Conservation (phyloP, 2,329 filamentous ascomycete genomes). For the Aspergillus quadrilineatus region DNA sequence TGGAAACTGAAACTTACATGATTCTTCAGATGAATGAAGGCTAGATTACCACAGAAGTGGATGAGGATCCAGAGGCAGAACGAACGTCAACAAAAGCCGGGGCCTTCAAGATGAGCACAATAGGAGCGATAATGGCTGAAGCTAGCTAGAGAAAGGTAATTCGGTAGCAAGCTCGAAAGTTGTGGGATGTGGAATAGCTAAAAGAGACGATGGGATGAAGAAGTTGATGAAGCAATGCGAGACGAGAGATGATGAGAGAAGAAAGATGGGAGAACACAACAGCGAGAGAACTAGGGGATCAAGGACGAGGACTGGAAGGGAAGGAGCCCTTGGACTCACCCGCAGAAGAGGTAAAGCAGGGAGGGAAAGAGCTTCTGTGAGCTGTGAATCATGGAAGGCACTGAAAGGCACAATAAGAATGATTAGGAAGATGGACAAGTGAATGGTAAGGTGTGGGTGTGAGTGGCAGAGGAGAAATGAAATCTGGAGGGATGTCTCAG, state of each 20-base stretch:
- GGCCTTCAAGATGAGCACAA: constrained; percentile 12
- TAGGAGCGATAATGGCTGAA: constrained; percentile 19
- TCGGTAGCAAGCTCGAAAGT: constrained; percentile 42
- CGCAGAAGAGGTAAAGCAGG: constrained; percentile 3
- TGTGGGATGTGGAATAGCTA: constrained; percentile 11
- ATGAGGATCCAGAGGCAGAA: constrained; percentile 5
- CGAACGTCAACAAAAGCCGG: constrained; percentile 7
- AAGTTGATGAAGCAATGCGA: constrained; percentile 25
- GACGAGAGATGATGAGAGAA: not conserved
- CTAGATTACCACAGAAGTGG: constrained; percentile 7
- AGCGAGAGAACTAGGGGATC: constrained; percentile 9
- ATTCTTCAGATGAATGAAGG: constrained; percentile 6
- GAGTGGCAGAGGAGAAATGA: not conserved
- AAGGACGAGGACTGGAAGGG: not conserved
- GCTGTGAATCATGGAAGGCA: constrained; percentile 1
- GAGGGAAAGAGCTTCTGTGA: constrained; percentile 3
- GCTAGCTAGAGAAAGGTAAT: constrained; percentile 50
- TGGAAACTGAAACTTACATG: not conserved
- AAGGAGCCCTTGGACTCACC: constrained; percentile 8
- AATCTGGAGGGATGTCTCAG: not conserved
- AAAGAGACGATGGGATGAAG: constrained; percentile 60
- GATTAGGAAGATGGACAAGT: not conserved
- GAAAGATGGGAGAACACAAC: not conserved
- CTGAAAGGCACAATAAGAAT: not conserved
- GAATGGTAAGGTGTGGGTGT: not conserved